phyloP scores from a whole-genome alignment of 2,329 filamentous ascomycete species.

The Beauveria pseudobassiana region DNA sequence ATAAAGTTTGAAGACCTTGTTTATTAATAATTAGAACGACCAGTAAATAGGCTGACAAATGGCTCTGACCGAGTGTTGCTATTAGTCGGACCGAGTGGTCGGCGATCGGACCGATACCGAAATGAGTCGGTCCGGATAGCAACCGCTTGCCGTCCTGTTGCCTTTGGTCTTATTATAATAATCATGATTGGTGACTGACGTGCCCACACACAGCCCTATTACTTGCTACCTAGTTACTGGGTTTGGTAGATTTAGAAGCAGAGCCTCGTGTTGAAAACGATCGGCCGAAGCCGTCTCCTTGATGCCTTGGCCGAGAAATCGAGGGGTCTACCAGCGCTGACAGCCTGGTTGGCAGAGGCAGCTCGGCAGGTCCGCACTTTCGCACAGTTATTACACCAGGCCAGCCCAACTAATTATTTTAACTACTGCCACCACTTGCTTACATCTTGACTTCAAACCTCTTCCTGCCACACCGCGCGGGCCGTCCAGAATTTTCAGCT shows the following conservation, averaged over 20 bases:
- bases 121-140: too few species aligned
- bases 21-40: too few species aligned
- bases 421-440: not conserved
- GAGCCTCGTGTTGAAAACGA: not conserved
- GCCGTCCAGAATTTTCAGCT: not conserved
- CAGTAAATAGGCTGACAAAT: too few species aligned
- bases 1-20: too few species aligned
- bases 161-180: not conserved
- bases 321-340: not conserved
- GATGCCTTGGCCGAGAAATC: not conserved
- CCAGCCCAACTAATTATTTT: not conserved
- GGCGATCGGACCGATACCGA: too few species aligned
- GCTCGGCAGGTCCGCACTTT: not conserved
- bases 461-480: not conserved
- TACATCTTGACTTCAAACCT: not conserved
- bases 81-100: too few species aligned
- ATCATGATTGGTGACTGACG: not conserved
- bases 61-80: too few species aligned
- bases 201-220: conserved; percentile 8
- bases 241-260: not conserved
- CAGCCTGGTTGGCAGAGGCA: not conserved
- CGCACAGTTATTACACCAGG: not conserved
- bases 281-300: conserved; percentile 1
- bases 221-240: not conserved
- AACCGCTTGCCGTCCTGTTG: not conserved